phyloP scores from a whole-genome alignment of 768 basidiomycete genomes.

The Lanmaoa pseudosensibilis region DNA sequence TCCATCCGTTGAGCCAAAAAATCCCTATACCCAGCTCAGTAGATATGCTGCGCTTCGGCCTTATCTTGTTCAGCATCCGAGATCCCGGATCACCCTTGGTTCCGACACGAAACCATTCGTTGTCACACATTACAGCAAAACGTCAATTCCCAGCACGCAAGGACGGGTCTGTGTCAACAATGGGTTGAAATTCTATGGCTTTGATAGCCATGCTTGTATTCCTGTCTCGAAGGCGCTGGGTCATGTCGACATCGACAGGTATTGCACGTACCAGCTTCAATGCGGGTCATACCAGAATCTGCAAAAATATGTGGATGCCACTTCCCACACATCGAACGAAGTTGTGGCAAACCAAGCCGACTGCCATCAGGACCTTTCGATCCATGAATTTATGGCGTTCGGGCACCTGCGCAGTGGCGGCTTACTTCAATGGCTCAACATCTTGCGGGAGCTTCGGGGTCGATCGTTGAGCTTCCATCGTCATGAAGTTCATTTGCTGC shows the following conservation, averaged over 20 bases:
- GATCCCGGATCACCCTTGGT: conserved; percentile 22
- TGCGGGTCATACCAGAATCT: conserved; percentile 35
- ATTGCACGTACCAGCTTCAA: conserved; percentile 37
- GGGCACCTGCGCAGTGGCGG: conserved; percentile 45
- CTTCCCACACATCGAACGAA: conserved; percentile 44
- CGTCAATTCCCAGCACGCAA: conserved; percentile 14
- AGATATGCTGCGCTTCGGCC: conserved; percentile 11
- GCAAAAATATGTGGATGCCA: conserved; percentile 38
- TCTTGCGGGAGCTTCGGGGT: conserved; percentile 45
- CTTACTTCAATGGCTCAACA: conserved; percentile 51
- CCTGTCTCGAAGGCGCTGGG: conserved; percentile 18
- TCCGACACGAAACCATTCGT: conserved; percentile 26
- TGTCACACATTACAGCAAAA: conserved; percentile 14
- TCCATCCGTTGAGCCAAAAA: neutral
- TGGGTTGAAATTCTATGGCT: conserved; percentile 33
- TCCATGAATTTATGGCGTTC: conserved; percentile 50
- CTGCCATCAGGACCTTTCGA: conserved; percentile 40
- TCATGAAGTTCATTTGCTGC: conserved; percentile 41
- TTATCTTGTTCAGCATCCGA: conserved; percentile 16
- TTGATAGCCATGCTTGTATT: conserved; percentile 21
- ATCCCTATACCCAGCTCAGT: conserved; percentile 18
- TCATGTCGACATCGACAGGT: conserved; percentile 10
- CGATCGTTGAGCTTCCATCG: conserved; percentile 39
- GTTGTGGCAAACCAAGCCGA: conserved; percentile 42
- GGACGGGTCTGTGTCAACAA: conserved; percentile 34